These are phyloP conservation scores for Setaria italica DNA, from an alignment of 202 grass and related monocot species.

Conservation along the genomic window DNA sequence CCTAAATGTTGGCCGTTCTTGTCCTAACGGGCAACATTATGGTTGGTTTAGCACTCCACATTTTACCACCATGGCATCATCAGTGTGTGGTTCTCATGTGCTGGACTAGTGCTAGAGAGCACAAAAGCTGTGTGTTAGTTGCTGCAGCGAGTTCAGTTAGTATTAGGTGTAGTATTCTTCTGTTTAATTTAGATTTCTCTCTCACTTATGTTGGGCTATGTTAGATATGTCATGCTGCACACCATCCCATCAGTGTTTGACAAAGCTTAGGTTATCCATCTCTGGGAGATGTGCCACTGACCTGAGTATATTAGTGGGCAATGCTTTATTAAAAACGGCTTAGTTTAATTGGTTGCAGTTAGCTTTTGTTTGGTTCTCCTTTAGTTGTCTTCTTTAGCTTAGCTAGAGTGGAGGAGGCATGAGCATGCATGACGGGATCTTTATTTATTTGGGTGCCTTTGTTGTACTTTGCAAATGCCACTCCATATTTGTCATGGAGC, in stretches of 20 bases:
- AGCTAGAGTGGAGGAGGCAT: constrained; percentile 46
- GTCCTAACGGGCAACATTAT: not conserved
- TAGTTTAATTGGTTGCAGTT: constrained; percentile 47
- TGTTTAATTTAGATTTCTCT: not conserved
- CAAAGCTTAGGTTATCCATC: constrained; percentile 74
- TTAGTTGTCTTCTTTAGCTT: constrained; percentile 37
- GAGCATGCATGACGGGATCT: constrained; percentile 51
- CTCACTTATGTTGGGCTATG: constrained; percentile 31
- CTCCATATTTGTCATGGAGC: constrained; percentile 53
- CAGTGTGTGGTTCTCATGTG: not conserved
- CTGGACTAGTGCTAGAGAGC: not conserved
- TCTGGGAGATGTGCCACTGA: constrained; percentile 51
- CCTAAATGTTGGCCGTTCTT: not conserved
- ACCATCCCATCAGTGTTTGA: constrained; percentile 58
- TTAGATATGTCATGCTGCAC: constrained; percentile 71
- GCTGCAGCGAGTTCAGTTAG: constrained; percentile 7
- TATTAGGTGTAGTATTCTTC: constrained; percentile 11
- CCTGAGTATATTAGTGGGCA: constrained; percentile 43
- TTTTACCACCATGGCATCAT: not conserved
- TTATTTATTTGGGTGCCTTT: constrained; percentile 46
- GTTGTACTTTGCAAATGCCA: constrained; percentile 61
- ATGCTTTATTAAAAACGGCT: constrained; percentile 39
- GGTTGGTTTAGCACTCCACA: not conserved
- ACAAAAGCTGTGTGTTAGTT: not conserved
- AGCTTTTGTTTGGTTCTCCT: constrained; percentile 44